Evolutionary conservation across 495 filamentous ascomycete species (phyloP).

Genomic region (Thermochaetoides thermophila): DNA sequence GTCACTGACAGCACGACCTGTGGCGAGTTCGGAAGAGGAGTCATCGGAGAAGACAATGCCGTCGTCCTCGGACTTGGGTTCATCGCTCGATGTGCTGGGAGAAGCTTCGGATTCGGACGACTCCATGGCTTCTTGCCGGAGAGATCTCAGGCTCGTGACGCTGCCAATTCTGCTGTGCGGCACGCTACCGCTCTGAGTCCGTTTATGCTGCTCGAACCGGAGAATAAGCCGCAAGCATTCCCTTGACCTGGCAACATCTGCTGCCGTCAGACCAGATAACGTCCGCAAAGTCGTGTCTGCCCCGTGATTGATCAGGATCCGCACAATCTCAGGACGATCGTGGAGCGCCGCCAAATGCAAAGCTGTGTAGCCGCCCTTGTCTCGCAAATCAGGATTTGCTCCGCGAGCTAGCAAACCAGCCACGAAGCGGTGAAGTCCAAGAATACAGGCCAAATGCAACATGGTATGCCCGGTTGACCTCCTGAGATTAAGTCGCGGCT

Average conservation of each 20-base stretch:
- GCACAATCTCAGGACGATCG: slow-evolving; percentile 59
- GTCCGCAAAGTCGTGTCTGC: slow-evolving; percentile 59
- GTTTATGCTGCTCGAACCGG: slow-evolving; percentile 41
- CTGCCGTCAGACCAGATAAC: slow-evolving; percentile 52
- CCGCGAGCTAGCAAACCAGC: slow-evolving; percentile 69
- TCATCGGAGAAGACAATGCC: slow-evolving; percentile 28
- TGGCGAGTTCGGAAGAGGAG: slow-evolving; percentile 19
- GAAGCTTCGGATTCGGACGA: slow-evolving; percentile 18
- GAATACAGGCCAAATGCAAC: slow-evolving; percentile 63
- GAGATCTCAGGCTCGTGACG: slow-evolving; percentile 45
- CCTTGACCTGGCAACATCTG: slow-evolving; percentile 54
- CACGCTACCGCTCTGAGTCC: slow-evolving; percentile 35
- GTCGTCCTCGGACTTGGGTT: slow-evolving; percentile 23
- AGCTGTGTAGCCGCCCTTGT: slow-evolving; percentile 69
- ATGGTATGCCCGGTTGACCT: slow-evolving; percentile 60
- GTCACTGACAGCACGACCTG: slow-evolving; percentile 24
- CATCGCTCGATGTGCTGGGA: slow-evolving; percentile 22
- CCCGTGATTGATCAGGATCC: slow-evolving; percentile 55
- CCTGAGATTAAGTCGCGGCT: slow-evolving; percentile 45
- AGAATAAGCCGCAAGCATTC: slow-evolving; percentile 39
- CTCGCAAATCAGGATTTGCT: slow-evolving; percentile 59
- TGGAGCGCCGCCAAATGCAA: slow-evolving; percentile 75
- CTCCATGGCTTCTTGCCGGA: slow-evolving; percentile 25
- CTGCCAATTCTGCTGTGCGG: slow-evolving; percentile 48
- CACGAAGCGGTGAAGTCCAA: slow-evolving; percentile 62